phyloP scores from a whole-genome alignment of 2,329 filamentous ascomycete species.

The Dendryphion nanum region DNA sequence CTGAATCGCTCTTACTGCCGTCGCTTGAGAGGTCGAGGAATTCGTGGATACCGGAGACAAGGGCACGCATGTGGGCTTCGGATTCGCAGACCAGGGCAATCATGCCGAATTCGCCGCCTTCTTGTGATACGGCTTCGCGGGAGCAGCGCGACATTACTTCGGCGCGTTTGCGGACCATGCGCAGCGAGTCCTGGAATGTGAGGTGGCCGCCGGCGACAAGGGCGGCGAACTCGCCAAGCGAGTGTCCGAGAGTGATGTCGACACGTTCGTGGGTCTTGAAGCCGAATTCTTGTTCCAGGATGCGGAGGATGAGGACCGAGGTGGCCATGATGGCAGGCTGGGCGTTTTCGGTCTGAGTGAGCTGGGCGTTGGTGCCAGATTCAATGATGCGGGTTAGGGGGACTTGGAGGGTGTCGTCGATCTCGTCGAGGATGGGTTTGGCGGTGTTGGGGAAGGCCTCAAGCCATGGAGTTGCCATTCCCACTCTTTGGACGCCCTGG shows the following conservation, averaged over 20 bases:
- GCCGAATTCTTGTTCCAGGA: slow-evolving; percentile 81
- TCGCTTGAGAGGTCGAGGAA: slow-evolving; percentile 70
- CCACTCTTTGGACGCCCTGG: slow-evolving; percentile 85
- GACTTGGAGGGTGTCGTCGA: slow-evolving; percentile 73
- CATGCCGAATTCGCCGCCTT: slow-evolving; percentile 89
- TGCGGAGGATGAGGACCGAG: slow-evolving; percentile 81
- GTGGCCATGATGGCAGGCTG: slow-evolving; percentile 97
- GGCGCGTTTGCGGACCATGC: slow-evolving; percentile 73
- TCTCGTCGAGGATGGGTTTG: slow-evolving; percentile 75
- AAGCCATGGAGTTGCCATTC: slow-evolving; percentile 84
- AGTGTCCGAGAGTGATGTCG: slow-evolving; percentile 85
- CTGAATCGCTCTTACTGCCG: slow-evolving; percentile 67
- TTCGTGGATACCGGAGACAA: slow-evolving; percentile 73
- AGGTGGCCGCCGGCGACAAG: slow-evolving; percentile 83
- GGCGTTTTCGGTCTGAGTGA: slow-evolving; percentile 82
- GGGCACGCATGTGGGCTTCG: slow-evolving; percentile 65
- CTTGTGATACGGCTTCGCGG: slow-evolving; percentile 59
- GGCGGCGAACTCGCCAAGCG: slow-evolving; percentile 88
- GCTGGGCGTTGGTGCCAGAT: slow-evolving; percentile 70
- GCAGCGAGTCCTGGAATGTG: slow-evolving; percentile 72
- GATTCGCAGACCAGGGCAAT: slow-evolving; percentile 82
- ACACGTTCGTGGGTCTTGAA: slow-evolving; percentile 70
- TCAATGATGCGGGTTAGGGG: slow-evolving; percentile 76
- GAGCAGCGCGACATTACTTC: slow-evolving; percentile 82
- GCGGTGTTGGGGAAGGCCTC: slow-evolving; percentile 79